Evolutionary conservation across 345 rosid genomes (phyloP).

Genomic region (Ricinus communis): DNA sequence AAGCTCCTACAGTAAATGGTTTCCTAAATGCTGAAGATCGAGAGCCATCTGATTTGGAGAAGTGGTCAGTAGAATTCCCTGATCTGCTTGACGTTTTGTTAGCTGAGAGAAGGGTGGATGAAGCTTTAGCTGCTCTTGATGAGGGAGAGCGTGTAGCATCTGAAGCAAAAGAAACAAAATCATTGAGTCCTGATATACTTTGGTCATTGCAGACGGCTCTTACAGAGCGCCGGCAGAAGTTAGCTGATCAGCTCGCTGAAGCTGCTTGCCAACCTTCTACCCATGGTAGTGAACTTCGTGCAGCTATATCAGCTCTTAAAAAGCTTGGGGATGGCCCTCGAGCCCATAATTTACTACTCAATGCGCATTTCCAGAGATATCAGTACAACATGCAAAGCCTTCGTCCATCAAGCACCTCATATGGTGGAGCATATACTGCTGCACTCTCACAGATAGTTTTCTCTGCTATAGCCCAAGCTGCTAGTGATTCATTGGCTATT

Average conservation of each 20-base stretch:
- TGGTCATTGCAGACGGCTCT: slow-evolving; percentile 56
- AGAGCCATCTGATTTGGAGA: slow-evolving; percentile 76
- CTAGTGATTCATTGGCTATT: slow-evolving; percentile 76
- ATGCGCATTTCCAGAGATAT: slow-evolving; percentile 84
- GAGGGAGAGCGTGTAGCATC: slow-evolving; percentile 71
- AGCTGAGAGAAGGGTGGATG: slow-evolving; percentile 96
- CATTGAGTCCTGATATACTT: slow-evolving; percentile 51
- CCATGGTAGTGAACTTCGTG: slow-evolving; percentile 88
- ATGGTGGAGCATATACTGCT: slow-evolving; percentile 99
- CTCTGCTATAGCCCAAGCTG: slow-evolving; percentile 95
- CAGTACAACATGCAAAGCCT: slow-evolving; percentile 93
- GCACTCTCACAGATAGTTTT: slow-evolving; percentile 96
- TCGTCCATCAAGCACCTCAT: slow-evolving; percentile 92
- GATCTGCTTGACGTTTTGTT: slow-evolving; percentile 87
- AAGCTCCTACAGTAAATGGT: slow-evolving; percentile 42
- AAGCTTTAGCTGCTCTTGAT: slow-evolving; percentile 84
- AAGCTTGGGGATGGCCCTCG: slow-evolving; percentile 96
- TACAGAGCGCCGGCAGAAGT: slow-evolving; percentile 68
- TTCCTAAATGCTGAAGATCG: slow-evolving; percentile 43
- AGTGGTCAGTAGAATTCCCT: slow-evolving; percentile 84
- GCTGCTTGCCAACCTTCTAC: slow-evolving; percentile 97
- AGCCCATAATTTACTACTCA: slow-evolving; percentile 87
- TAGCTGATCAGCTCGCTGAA: slow-evolving; percentile 96
- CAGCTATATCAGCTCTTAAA: slow-evolving; percentile 90
- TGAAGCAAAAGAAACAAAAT: slow-evolving; percentile 59